Base-by-base conservation (phyloP, 768 basidiomycete genomes). In the Tulasnella sp. region DNA sequence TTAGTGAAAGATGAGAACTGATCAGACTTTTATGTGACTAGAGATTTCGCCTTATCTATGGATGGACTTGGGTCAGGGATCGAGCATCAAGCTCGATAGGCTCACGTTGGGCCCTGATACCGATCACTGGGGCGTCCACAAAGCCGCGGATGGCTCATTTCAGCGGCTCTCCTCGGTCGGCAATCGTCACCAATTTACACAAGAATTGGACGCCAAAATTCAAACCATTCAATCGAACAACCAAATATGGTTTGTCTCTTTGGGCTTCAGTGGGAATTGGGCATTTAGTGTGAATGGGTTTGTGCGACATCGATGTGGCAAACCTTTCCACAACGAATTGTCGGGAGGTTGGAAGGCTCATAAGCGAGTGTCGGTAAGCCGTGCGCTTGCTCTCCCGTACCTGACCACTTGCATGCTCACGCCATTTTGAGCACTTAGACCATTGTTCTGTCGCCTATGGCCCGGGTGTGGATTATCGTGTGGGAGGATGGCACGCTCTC, bases 41-140 rank as follows among this genome's bases (percentile, higher is more conserved):
- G 76, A 77, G 21, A 4, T 77, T 40, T 77, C 76, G 27, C 36
- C 31, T 24, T 46, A 36, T 68, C 58, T 77, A 6, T 77, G 52
- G 48, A n/a, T 52, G 40, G 40, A 40, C 10, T 34, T 77, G 7
- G 19, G 16, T 8, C 52, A 58, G 27, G 40, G 56, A 4, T 56
- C 21, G 24, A 56, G 21, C 18, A 16, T 34, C 8, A 56, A 40
- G 38, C 27, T 77, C 8, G 76, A 77, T 27, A n/a, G 76, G 48
- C 58, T 77, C 2, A 58, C 31, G 31, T 58, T 77, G 48, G 76
- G 76, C 21, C 56, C 76, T 42, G n/a, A 40, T 16, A 8, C 34
- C 6, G 52, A 46, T 1, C 58, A 58, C 27, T 77, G 76, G 76
- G 76, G 76, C 19, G 76, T 62, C 58, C 31, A 27, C 24, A 19